Base-by-base conservation (phyloP, 1,284 basidiomycete species). In the Naganishia sp. region DNA sequence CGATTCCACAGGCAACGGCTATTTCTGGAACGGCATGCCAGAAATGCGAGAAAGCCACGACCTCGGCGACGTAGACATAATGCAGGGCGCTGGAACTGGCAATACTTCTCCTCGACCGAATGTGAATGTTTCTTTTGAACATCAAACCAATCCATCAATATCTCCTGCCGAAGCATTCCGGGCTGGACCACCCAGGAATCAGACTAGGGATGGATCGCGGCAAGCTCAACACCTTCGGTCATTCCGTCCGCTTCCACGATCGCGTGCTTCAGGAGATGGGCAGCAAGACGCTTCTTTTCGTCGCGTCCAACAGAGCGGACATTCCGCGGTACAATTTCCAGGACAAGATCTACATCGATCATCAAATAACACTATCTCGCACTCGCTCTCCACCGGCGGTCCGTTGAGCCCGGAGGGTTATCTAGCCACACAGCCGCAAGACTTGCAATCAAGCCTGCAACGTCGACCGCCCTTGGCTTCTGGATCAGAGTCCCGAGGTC, bases 191-290 rank as follows among this genome's bases (percentile, higher is more conserved):
- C 42, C 48, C 25, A 39, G 59, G 49, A 48, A 36, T 6, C 13
- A n/a, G 13, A 36, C 43, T 11, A n/a, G 23, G 4, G 13, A 4
- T n/a, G 48, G 36, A 39, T 33, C 45, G 23, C 59, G 48, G 3
- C 48, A 61, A 52, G n/a, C 33, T n/a, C 46, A 39, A 25, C 59
- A 61, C 48, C 23, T 21, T 16, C 59, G 59, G 28, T 23, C 59
- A 2, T 50, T 61, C 25, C 48, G 59, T 11, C 21, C 59, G 15
- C 59, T 52, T 43, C 48, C 59, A n/a, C 48, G 59, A 7, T 43
- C 59, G 25, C 49, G 59, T 9, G 6, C 10, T 39, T 36, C 33
- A 6, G 36, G 31, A 21, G 21, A n/a, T 55, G 53, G 21, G 6
- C 53, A 55, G 16, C 33, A 39, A n/a, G 28, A 53, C 5, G 3